Evolutionary conservation across 2,329 filamentous ascomycete genomes (phyloP), one percentile per base, ranked within the genome.

Genomic region (Tolypocladium guangdongense): DNA sequence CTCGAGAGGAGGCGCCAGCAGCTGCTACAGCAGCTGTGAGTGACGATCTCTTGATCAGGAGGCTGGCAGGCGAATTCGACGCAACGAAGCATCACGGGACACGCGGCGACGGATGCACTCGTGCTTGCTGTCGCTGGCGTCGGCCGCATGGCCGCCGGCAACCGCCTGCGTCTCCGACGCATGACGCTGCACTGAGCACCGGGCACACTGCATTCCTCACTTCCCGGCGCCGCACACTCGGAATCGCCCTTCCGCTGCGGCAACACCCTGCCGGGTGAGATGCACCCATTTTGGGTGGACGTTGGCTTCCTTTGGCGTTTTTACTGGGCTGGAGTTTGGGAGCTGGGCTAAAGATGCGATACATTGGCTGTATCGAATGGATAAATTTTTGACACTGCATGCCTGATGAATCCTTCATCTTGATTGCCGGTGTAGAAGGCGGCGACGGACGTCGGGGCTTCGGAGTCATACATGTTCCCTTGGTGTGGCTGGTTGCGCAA

Each of bases 1-100:
- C 80, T 99, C 52, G 90, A 96, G 60, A 79, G 92, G 71, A 81
- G 91, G 70, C 83, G 89, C 67, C 81, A 85, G 70, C 89, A 86
- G 68, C 73, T 99, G 57, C 72, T 99, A 60, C 90, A 96, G 62
- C 92, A 93, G 72, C 77, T 95, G 56, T 76, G 64, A 63, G 18
- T 10, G 27, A 8, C 32, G 4, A 6, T 7, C 11, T 22, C 11
- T 24, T 2, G 12, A 18, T 1, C 12, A 6, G 8, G 22, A 30
- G 16, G 24, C 24, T 11, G 24, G 3, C 11, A 10, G 4, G 37
- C 37, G 37, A 8, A 3, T 20, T 11, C 7, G 36, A 39, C 8
- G n/a, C 38, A 39, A 11, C 0, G 38, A 39, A 1, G n/a, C 38
- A 22, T 39, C 8, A 11, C 11, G 37, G 7, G 37, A 14, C n/a